Evolutionary conservation across 768 basidiomycete species (phyloP).

Genomic region (Kwoniella botswanensis): DNA sequence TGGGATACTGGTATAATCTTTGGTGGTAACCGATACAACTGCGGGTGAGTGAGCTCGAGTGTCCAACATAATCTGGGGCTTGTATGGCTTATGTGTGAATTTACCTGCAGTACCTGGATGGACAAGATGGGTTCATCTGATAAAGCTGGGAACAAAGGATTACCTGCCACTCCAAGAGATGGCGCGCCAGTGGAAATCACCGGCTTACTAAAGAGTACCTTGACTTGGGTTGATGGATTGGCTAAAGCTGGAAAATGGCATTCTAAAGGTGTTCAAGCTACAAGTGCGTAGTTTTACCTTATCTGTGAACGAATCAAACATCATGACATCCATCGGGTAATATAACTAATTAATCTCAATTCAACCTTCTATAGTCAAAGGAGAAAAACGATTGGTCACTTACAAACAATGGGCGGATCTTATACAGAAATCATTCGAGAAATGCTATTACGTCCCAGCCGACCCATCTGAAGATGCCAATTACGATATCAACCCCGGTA

Average conservation of each 20-base stretch:
- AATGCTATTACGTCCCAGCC: conserved; percentile 85
- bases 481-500: conserved; percentile 70
- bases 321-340: too few species aligned
- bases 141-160: conserved; percentile 89
- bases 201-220: conserved; percentile 86
- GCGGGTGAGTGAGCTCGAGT: conserved; percentile 43
- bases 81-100: neutral
- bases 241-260: conserved; percentile 74
- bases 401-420: conserved; percentile 89
- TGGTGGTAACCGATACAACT: conserved; percentile 73
- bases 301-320: neutral
- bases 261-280: conserved; percentile 83
- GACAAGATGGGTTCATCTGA: conserved; percentile 96
- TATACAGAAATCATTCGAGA: conserved; percentile 85
- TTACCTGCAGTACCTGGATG: conserved; percentile 53
- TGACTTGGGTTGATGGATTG: conserved; percentile 82
- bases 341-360: neutral
- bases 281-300: conserved; percentile 63
- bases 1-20: conserved; percentile 90
- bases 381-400: conserved; percentile 71
- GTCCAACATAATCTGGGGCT: too few species aligned
- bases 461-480: conserved; percentile 73
- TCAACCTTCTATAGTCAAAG: conserved; percentile 65
- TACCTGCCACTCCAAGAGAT: conserved; percentile 94
- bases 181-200: conserved; percentile 96